Conservation (phyloP, 495 filamentous ascomycete genomes). For the Trichoderma reesei region DNA sequence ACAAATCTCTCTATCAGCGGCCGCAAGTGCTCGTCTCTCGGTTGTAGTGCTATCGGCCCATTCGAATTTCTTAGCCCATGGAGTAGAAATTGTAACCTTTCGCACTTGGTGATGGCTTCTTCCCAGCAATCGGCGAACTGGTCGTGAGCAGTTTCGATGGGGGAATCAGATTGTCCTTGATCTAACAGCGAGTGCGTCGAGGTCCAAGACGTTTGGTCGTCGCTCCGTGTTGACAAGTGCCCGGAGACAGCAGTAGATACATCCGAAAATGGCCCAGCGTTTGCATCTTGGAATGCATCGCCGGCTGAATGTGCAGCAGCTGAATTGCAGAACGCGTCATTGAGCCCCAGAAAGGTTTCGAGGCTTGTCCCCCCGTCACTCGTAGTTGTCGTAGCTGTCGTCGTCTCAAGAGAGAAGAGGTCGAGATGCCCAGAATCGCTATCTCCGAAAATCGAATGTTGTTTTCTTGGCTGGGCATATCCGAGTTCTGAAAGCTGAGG, state of each 20-base stretch:
- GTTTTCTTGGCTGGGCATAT: neutral
- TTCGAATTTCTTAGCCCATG: constrained; percentile 13
- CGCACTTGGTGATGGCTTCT: neutral
- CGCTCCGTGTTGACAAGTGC: neutral
- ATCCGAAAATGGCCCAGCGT: neutral
- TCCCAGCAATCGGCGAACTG: neutral
- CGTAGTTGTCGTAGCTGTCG: neutral
- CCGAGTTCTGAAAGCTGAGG: neutral
- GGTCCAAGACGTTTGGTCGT: neutral
- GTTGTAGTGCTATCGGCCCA: constrained; percentile 19
- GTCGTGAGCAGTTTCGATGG: neutral
- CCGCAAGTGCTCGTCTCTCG: constrained; percentile 32
- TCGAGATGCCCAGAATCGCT: neutral
- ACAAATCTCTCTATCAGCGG: constrained; percentile 31
- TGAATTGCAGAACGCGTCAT: neutral
- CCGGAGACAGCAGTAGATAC: neutral
- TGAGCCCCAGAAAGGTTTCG: neutral
- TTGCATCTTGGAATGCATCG: neutral
- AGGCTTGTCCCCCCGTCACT: neutral
- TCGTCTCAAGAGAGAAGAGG: neutral
- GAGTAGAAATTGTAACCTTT: neutral
- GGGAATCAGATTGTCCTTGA: neutral
- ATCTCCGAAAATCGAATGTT: neutral
- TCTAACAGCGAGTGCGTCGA: neutral
- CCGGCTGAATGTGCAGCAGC: neutral